A percentile compares a stretch with the other conserved stretches of the same genome.
These are phyloP conservation scores for Diphasiastrum complanatum DNA, from an alignment of 83 land plant genomes.

Conservation along the genomic window DNA sequence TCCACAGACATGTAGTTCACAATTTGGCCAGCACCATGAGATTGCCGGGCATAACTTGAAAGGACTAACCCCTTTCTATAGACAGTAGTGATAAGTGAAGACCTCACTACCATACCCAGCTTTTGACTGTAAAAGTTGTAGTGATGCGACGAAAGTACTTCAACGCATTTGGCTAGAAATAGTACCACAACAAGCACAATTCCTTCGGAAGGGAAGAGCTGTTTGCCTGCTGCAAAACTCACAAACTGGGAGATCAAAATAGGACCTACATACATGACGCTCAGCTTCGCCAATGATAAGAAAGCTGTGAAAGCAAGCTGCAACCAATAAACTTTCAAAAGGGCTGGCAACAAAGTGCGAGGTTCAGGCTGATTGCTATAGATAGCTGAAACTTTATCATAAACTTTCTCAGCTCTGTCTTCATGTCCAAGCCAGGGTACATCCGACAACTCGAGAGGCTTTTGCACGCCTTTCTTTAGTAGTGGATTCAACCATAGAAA, in stretches of 20 bases:
- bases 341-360: background rate
- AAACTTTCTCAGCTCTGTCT: background rate
- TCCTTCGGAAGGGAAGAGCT: background rate
- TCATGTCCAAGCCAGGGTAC: background rate
- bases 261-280: slow-evolving; percentile 8
- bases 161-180: slow-evolving; percentile 1
- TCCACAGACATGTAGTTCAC: slow-evolving; percentile 16
- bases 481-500: slow-evolving; percentile 1
- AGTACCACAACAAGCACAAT: background rate
- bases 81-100: slow-evolving; percentile 1
- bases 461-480: background rate
- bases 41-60: background rate
- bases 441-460: background rate
- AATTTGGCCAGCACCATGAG: slow-evolving; percentile 5
- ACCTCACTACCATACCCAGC: background rate
- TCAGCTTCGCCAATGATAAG: background rate
- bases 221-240: background rate
- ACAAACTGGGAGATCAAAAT: background rate
- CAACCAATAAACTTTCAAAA: background rate
- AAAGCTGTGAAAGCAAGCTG: slow-evolving; percentile 2
- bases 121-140: background rate
- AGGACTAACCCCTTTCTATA: background rate
- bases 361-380: background rate
- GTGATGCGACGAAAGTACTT: background rate
- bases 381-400: background rate